Evolutionary conservation across 208 protist species (phyloP).

Genomic region (Wallacemonas sp.): DNA sequence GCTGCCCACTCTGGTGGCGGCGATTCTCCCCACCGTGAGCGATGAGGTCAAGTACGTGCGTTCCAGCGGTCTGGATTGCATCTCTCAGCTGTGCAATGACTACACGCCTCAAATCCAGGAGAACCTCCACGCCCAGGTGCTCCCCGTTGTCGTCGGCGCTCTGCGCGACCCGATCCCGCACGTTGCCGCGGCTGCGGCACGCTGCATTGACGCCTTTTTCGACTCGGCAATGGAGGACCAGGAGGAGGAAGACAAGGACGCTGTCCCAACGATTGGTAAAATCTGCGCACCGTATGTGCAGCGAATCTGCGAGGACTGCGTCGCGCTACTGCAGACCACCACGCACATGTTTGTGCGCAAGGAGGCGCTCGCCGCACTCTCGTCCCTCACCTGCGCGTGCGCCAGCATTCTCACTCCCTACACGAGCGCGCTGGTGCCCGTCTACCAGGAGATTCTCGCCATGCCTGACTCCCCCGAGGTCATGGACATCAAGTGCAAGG

Average conservation of each 20-base stretch:
- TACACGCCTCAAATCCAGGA: conserved; percentile 67
- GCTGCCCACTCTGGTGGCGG: conserved; percentile 49
- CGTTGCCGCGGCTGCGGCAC: conserved; percentile 67
- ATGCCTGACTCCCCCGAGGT: conserved; percentile 66
- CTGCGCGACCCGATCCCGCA: conserved; percentile 69
- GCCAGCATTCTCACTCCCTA: conserved; percentile 63
- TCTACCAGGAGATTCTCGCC: conserved; percentile 73
- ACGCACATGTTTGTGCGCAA: conserved; percentile 61
- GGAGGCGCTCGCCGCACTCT: conserved; percentile 68
- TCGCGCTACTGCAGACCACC: conserved; percentile 53
- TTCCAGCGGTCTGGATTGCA: conserved; percentile 60
- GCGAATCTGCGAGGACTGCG: conserved; percentile 56
- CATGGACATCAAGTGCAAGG: conserved; percentile 78
- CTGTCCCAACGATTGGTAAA: conserved; percentile 32
- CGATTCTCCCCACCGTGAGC: conserved; percentile 46
- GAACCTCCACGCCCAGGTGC: conserved; percentile 42
- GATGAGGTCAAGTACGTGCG: conserved; percentile 87
- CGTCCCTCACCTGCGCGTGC: conserved; percentile 66
- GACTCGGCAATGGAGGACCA: conserved; percentile 56
- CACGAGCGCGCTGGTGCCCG: conserved; percentile 59
- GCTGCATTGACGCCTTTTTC: conserved; percentile 76
- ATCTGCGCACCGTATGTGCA: conserved; percentile 62
- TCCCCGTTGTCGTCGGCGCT: conserved; percentile 54
- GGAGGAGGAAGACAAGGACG: conserved; percentile 54
- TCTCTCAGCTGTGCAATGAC: conserved; percentile 75